Conservation (phyloP, 164 flowering plant species). For the Stephania japonica region DNA sequence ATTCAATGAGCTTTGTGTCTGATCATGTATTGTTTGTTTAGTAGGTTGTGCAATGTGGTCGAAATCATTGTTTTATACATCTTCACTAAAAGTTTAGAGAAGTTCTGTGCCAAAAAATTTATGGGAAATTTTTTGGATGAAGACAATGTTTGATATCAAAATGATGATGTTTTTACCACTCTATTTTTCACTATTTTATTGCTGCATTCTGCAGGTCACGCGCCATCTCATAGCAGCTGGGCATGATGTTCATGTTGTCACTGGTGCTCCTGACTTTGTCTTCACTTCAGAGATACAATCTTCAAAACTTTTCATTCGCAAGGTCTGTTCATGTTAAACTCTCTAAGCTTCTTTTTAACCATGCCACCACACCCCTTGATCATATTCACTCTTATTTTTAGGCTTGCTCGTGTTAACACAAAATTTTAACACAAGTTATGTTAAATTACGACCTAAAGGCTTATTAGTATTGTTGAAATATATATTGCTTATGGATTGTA, state of each 20-base stretch:
- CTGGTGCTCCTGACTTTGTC: constrained; percentile 93
- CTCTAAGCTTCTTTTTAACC: background rate
- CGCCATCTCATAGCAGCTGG: constrained; percentile 82
- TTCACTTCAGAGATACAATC: constrained; percentile 84
- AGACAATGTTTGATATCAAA: background rate
- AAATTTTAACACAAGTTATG: background rate
- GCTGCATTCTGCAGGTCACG: constrained; percentile 46
- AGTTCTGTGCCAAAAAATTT: background rate
- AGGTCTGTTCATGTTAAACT: constrained; percentile 36
- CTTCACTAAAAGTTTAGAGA: too few relatives aligned
- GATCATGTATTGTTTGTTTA: background rate
- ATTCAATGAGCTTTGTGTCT: background rate
- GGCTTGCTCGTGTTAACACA: background rate
- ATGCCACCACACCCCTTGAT: too few relatives aligned
- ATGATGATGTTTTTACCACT: background rate
- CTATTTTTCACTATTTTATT: background rate
- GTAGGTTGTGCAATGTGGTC: too few relatives aligned
- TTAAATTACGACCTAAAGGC: background rate
- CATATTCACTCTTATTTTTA: background rate
- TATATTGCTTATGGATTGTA: background rate
- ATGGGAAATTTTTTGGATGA: background rate
- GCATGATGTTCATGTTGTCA: constrained; percentile 88
- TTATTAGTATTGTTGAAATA: too few relatives aligned
- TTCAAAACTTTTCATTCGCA: constrained; percentile 76
- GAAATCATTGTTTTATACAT: too few relatives aligned